These are phyloP conservation scores for Teratosphaeria epicoccoides DNA, from an alignment of 2,329 filamentous ascomycete species.

Conservation along the genomic window DNA sequence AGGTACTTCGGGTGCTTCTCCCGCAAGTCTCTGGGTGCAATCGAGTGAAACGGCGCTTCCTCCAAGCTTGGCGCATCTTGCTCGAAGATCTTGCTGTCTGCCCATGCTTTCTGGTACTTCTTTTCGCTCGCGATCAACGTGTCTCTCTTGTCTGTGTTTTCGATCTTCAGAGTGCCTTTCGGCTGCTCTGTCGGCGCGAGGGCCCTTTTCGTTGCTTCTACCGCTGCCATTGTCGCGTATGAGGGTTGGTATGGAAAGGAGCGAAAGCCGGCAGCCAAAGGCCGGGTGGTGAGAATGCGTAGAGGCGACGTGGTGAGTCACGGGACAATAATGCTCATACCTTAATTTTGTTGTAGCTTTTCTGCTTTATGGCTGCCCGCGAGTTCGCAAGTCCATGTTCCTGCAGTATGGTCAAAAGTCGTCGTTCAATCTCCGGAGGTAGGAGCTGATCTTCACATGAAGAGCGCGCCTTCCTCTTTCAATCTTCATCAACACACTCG, in stretches of 20 bases:
- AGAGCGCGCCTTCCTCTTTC: not conserved
- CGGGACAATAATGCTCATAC: not conserved
- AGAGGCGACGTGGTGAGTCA: constrained; percentile 20
- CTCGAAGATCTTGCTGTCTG: constrained; percentile 68
- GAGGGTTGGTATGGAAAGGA: constrained; percentile 3
- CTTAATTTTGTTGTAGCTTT: not conserved
- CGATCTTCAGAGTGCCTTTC: constrained; percentile 55
- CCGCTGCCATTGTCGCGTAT: constrained; percentile 35
- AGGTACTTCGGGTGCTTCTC: constrained; percentile 85
- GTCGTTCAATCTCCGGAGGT: not conserved
- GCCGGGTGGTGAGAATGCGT: constrained; percentile 6
- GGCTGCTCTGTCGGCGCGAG: constrained; percentile 45
- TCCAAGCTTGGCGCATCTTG: constrained; percentile 68
- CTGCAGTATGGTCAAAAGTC: constrained; percentile 5
- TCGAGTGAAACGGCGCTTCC: constrained; percentile 66
- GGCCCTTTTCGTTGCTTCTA: constrained; percentile 41
- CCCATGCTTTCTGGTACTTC: constrained; percentile 83
- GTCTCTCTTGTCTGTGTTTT: constrained; percentile 79
- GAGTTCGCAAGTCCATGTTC: not conserved
- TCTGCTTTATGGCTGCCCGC: not conserved
- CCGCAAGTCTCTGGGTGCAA: constrained; percentile 64
- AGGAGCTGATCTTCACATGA: constrained; percentile 1
- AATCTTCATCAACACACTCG: not conserved
- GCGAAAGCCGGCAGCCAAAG: constrained; percentile 25
- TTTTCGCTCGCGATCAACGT: constrained; percentile 74